Percentiles rank a stretch among this genome's conserved stretches.
Conservation (phyloP, 2,329 filamentous ascomycete species). For the Xylariaceae sp. region DNA sequence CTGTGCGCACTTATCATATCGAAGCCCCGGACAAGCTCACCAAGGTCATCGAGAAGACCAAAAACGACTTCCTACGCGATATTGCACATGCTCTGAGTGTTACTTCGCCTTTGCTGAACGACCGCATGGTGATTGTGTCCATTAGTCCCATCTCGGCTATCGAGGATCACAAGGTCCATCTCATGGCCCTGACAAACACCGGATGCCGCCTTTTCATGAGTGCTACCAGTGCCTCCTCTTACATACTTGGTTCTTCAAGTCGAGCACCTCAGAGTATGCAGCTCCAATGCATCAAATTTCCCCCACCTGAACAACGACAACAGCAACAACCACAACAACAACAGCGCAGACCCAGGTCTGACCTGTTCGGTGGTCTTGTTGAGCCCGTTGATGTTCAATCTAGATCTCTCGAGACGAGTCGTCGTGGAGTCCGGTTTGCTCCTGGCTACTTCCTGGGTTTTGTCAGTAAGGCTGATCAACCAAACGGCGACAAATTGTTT, state of each 20-base stretch:
- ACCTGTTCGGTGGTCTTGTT: constrained; percentile 35
- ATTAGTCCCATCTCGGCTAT: constrained; percentile 81
- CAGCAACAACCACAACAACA: too few relatives aligned
- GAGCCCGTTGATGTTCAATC: constrained; percentile 53
- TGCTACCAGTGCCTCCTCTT: constrained; percentile 76
- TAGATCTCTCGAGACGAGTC: constrained; percentile 51
- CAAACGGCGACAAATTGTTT: constrained; percentile 72
- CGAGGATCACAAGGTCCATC: constrained; percentile 80
- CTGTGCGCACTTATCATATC: constrained; percentile 90
- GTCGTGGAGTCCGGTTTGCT: constrained; percentile 65
- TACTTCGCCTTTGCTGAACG: constrained; percentile 70
- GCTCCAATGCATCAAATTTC: constrained; percentile 94
- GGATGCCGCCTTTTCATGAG: constrained; percentile 92
- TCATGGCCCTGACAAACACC: constrained; percentile 88
- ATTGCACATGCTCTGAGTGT: constrained; percentile 81
- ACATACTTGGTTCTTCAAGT: constrained; percentile 63
- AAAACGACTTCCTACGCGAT: constrained; percentile 64
- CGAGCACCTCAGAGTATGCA: constrained; percentile 90
- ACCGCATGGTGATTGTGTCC: constrained; percentile 74
- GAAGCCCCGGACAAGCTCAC: constrained; percentile 64
- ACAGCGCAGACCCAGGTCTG: constrained; percentile 30
- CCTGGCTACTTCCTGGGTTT: constrained; percentile 93
- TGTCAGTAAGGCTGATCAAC: constrained; percentile 62
- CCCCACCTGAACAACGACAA: constrained; percentile 65
- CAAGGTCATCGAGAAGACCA: constrained; percentile 68